phyloP scores from a whole-genome alignment of 441 rosid genomes.

The Euphorbia celastroides region DNA sequence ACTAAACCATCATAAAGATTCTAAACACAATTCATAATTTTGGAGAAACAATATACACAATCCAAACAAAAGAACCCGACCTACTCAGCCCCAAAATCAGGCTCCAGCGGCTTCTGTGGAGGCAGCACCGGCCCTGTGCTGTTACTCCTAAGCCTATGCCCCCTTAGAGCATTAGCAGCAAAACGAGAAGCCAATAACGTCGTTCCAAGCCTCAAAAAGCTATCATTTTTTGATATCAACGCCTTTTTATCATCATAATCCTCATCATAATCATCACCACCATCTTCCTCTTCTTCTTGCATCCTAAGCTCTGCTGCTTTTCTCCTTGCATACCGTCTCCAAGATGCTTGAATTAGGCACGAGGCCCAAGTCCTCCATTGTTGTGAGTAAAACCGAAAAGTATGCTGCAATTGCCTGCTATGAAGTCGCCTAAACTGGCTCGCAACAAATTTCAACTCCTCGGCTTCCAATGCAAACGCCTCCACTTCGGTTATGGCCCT shows the following conservation, averaged over 20 bases:
- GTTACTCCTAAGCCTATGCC: constrained; percentile 31
- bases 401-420: constrained; percentile 85
- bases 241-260: constrained; percentile 23
- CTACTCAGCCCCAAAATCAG: constrained; percentile 45
- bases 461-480: constrained; percentile 86
- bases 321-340: constrained; percentile 68
- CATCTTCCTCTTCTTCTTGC: constrained; percentile 49
- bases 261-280: constrained; percentile 12
- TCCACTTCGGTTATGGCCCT: constrained; percentile 77
- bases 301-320: constrained; percentile 51
- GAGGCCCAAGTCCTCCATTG: constrained; percentile 98
- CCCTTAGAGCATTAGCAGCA: constrained; percentile 66
- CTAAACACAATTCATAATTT: no score
- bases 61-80: not conserved
- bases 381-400: constrained; percentile 39
- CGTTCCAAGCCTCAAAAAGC: constrained; percentile 44
- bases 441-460: constrained; percentile 81
- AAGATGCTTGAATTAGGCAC: constrained; percentile 81
- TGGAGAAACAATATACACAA: no score
- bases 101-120: constrained; percentile 74
- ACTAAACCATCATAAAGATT: no score
- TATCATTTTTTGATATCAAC: constrained; percentile 19
- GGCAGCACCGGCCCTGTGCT: constrained; percentile 34
- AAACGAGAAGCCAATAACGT: constrained; percentile 67
- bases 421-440: constrained; percentile 89